Evolutionary conservation across 192 early-diverging fungal species (phyloP).

Genomic region (Powellomyces hirtus): DNA sequence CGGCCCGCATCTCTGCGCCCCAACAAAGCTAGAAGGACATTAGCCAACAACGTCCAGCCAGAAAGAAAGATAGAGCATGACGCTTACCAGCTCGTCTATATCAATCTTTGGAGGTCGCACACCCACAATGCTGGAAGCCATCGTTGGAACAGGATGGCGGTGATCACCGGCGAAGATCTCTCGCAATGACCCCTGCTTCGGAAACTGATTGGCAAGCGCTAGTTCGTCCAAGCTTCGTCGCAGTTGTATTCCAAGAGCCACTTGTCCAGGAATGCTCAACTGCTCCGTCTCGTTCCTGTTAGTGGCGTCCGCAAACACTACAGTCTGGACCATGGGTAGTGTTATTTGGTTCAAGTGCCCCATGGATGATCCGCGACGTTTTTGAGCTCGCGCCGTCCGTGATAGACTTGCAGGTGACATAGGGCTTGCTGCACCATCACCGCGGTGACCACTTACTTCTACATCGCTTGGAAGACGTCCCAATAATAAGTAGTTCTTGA

Average conservation of each 20-base stretch:
- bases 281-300: no score
- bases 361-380: neutral
- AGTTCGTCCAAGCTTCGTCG: constrained; percentile 4
- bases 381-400: neutral
- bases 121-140: constrained; percentile 12
- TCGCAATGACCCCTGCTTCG: neutral
- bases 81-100: constrained; percentile 17
- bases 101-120: constrained; percentile 11
- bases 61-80: neutral
- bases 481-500: neutral
- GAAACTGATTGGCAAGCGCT: neutral
- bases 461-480: neutral
- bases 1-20: constrained; percentile 3
- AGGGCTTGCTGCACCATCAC: neutral
- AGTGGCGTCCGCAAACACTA: neutral
- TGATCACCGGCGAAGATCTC: neutral
- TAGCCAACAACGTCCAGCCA: neutral
- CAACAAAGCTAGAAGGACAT: neutral
- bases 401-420: no score
- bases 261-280: neutral
- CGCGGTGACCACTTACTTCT: no score
- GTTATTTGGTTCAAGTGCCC: neutral
- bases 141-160: neutral
- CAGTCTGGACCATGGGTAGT: neutral
- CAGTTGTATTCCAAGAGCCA: neutral